Conservation (phyloP, 805 yeast species). For the Candida maris region DNA sequence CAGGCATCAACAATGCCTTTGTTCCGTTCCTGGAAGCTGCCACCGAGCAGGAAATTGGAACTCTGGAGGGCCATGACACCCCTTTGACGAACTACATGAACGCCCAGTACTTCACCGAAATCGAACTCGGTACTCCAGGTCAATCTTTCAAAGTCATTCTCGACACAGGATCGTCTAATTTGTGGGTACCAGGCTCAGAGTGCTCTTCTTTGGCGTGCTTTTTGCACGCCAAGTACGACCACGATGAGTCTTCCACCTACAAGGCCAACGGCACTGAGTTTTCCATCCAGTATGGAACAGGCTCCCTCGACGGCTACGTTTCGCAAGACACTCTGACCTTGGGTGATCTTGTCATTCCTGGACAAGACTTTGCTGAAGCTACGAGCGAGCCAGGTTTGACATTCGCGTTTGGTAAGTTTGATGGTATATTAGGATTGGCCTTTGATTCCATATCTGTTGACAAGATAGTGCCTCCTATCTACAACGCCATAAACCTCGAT, state of each 20-base stretch:
- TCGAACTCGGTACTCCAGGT: slow-evolving; percentile 87
- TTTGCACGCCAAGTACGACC: slow-evolving; percentile 89
- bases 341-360: slow-evolving; percentile 80
- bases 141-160: slow-evolving; percentile 90
- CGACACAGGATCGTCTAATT: slow-evolving; percentile 94
- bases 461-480: slow-evolving; percentile 88
- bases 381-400: slow-evolving; percentile 97
- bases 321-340: slow-evolving; percentile 79
- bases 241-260: slow-evolving; percentile 75
- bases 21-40: slow-evolving; percentile 40
- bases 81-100: slow-evolving; percentile 92
- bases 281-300: slow-evolving; percentile 87
- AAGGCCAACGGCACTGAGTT: slow-evolving; percentile 84
- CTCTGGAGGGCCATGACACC: slow-evolving; percentile 54
- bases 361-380: slow-evolving; percentile 96
- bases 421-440: slow-evolving; percentile 94
- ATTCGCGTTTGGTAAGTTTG: slow-evolving; percentile 97
- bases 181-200: slow-evolving; percentile 91
- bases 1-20: slow-evolving; percentile 28
- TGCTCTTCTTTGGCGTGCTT: slow-evolving; percentile 95
- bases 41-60: neutral
- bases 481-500: slow-evolving; percentile 80
- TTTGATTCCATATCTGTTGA: slow-evolving; percentile 89
- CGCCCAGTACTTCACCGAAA: slow-evolving; percentile 95
- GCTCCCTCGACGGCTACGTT: slow-evolving; percentile 86